Conservation (phyloP, 2,329 filamentous ascomycete genomes). For the Fusarium mundagurra region DNA sequence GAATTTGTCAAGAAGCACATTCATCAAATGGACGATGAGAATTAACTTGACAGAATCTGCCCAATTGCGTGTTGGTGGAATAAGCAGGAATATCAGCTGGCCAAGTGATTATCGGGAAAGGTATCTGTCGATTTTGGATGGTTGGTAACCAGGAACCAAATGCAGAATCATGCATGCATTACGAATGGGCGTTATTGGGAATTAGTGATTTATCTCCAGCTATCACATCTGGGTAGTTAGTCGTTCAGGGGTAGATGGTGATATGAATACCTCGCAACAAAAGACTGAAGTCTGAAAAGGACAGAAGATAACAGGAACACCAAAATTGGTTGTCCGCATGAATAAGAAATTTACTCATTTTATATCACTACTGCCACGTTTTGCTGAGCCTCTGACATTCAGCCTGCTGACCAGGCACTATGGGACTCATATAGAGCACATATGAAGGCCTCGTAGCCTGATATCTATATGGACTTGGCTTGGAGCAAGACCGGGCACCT, state of each 20-base stretch:
- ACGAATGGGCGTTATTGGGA: slow-evolving; percentile 40
- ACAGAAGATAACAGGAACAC: neutral
- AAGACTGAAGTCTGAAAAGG: neutral
- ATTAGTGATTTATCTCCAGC: slow-evolving; percentile 10
- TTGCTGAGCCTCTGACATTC: neutral
- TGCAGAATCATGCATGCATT: slow-evolving; percentile 38
- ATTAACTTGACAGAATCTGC: slow-evolving; percentile 9
- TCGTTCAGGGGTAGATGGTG: neutral
- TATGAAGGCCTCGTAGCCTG: neutral
- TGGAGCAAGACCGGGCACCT: neutral
- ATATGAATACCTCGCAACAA: slow-evolving; percentile 6
- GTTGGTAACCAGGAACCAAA: slow-evolving; percentile 15
- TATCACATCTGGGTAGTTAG: slow-evolving; percentile 4
- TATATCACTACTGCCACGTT: neutral
- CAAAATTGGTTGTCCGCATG: neutral
- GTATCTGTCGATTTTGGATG: slow-evolving; percentile 17
- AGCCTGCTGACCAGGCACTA: neutral
- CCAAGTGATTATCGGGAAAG: slow-evolving; percentile 1
- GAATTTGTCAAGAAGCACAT: slow-evolving; percentile 81
- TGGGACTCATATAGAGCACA: no score
- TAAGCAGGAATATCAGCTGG: neutral
- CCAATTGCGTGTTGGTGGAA: neutral
- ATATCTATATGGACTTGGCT: neutral
- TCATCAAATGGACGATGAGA: slow-evolving; percentile 61
- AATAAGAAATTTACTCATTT: neutral